These are phyloP conservation scores for Takakia lepidozioides DNA, from an alignment of 225 moss, liverwort and hornwort species.

Conservation along the genomic window DNA sequence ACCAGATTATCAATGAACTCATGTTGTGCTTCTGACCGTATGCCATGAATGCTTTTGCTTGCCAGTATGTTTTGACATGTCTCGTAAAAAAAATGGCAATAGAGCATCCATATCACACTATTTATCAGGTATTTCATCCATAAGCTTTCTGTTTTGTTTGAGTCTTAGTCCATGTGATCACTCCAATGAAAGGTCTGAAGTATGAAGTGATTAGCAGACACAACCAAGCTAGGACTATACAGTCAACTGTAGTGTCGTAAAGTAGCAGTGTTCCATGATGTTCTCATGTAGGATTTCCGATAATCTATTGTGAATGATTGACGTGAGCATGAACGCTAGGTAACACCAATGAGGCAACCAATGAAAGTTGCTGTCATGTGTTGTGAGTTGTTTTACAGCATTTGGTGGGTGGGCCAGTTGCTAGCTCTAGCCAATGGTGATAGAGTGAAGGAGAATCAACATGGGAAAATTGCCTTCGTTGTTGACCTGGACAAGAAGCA, in stretches of 20 bases:
- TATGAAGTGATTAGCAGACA: too few relatives aligned
- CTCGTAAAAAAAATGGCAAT: slow-evolving; percentile 84
- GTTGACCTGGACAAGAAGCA: slow-evolving; percentile 97
- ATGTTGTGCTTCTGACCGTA: too few relatives aligned
- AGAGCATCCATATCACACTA: slow-evolving; percentile 94
- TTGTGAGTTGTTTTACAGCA: slow-evolving; percentile 5
- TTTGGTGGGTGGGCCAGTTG: slow-evolving; percentile 30
- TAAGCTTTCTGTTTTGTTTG: background rate
- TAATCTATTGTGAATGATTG: background rate
- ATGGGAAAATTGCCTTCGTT: slow-evolving; percentile 84
- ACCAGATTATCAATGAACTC: background rate
- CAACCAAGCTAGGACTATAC: too few relatives aligned
- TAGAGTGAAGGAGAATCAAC: slow-evolving; percentile 95
- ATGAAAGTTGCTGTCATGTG: too few relatives aligned
- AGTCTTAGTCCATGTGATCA: too few relatives aligned
- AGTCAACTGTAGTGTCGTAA: too few relatives aligned
- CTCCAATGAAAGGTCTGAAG: too few relatives aligned
- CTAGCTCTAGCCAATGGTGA: slow-evolving; percentile 97
- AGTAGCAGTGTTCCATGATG: too few relatives aligned
- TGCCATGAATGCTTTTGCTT: slow-evolving; percentile 6
- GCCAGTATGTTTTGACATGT: slow-evolving; percentile 62
- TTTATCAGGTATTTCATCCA: slow-evolving; percentile 70
- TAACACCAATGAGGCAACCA: too few relatives aligned
- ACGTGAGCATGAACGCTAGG: too few relatives aligned
- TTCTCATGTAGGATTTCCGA: too few relatives aligned